Evolutionary conservation across 192 early-diverging fungal species (phyloP).

Genomic region (Backusella australiensis): DNA sequence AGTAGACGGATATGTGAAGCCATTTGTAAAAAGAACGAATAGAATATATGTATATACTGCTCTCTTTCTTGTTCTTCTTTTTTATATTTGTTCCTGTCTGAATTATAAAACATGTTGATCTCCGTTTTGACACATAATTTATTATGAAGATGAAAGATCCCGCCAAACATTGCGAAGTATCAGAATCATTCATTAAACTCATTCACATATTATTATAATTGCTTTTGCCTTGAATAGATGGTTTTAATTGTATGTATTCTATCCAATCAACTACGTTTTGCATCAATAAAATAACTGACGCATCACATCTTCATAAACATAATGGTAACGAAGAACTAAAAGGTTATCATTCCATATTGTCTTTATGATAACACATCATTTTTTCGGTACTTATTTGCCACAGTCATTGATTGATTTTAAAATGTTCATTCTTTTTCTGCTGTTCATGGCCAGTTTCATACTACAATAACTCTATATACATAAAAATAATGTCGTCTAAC

Average conservation of each 20-base stretch:
- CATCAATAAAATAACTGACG: background rate
- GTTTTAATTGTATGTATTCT: background rate
- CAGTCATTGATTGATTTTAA: background rate
- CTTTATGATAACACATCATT: background rate
- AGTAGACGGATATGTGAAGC: background rate
- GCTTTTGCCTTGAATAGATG: background rate
- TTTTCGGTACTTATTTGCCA: background rate
- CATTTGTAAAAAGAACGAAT: background rate
- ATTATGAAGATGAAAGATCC: background rate
- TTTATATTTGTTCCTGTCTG: slow-evolving; percentile 2
- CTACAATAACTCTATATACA: background rate
- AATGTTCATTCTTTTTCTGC: background rate
- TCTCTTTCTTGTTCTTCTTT: background rate
- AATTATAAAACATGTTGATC: background rate
- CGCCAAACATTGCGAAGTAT: background rate
- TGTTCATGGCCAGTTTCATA: background rate
- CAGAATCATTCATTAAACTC: background rate
- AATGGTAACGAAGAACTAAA: background rate
- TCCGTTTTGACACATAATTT: slow-evolving; percentile 7
- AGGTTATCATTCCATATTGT: background rate
- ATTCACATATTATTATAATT: background rate
- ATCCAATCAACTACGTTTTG: background rate
- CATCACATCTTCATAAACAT: background rate
- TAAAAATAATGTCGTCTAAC: background rate
- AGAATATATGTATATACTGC: background rate